Conservation (phyloP, 2,329 filamentous ascomycete species). For the Microdochium bolleyi region DNA sequence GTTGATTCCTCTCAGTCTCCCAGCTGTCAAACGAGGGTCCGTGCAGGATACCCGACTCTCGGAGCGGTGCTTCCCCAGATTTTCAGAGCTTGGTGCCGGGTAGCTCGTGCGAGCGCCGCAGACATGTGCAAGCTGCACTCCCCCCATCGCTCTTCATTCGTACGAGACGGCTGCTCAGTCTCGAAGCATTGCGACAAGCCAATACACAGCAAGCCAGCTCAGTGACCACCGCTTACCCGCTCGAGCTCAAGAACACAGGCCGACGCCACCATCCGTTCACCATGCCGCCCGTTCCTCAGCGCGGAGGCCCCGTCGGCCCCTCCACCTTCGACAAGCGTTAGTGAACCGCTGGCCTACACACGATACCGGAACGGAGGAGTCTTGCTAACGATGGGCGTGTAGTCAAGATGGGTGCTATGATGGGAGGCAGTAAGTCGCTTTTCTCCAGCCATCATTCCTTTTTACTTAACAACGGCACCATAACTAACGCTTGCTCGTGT, state of each 20-base stretch:
- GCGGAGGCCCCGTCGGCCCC: conserved; percentile 44
- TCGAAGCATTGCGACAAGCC: too few species aligned
- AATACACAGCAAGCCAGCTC: too few species aligned
- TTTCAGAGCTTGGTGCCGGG: not conserved
- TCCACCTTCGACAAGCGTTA: conserved; percentile 66
- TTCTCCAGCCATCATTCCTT: not conserved
- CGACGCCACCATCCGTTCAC: not conserved
- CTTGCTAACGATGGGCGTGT: conserved; percentile 10
- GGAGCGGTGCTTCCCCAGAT: not conserved
- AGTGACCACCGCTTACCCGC: too few species aligned
- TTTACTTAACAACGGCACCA: too few species aligned
- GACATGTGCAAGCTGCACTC: not conserved
- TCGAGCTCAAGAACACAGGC: not conserved
- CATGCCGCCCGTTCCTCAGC: conserved; percentile 51
- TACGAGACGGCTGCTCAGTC: too few species aligned
- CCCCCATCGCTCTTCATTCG: not conserved
- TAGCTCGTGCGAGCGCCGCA: not conserved
- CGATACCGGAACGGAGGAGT: not conserved
- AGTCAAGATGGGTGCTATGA: conserved; percentile 99
- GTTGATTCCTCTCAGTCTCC: too few species aligned
- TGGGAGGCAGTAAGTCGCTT: conserved; percentile 80
- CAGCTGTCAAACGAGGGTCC: not conserved
- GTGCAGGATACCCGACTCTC: not conserved
- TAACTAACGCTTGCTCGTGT: conserved; percentile 4
- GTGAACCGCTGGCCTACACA: conserved; percentile 12